Base-by-base conservation (phyloP, 139 green algal species). In the Picochlorum sp. region DNA sequence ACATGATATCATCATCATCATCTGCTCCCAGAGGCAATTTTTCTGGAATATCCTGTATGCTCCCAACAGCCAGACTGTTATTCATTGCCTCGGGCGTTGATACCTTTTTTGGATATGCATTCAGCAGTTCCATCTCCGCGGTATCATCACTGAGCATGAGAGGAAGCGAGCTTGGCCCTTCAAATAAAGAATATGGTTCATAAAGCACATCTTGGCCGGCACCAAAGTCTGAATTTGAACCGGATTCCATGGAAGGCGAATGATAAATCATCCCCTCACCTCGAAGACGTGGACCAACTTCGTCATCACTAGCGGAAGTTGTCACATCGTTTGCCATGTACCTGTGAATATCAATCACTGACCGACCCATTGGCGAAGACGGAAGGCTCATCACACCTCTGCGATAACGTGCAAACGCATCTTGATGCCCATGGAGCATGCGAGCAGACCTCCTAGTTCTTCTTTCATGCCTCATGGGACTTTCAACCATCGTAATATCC, bases 261-360 rank as follows among this genome's bases (percentile, higher is more conserved):
- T n/a, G n/a, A n/a, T n/a, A n/a, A n/a, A n/a, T n/a, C n/a, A n/a
- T n/a, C n/a, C n/a, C n/a, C n/a, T n/a, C n/a, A n/a, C n/a, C n/a
- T n/a, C n/a, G n/a, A n/a, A n/a, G n/a, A n/a, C n/a, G n/a, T n/a
- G 47, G 10, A 18, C 47, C 47, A 55, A 28, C 52, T 28, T 44
- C 35, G 24, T 59, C 52, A 36, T 59, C 52, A 1, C 20, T 36
- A 51, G 52, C 52, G 26, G 52, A 59, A 3, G 52, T 59, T 18
- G 52, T 43, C 16, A 30, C 22, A 16, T 59, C 52, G 26, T 59
- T 28, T 14, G 22, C 52, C 33, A 59, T 28, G n/a, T 59, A 50
- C 24, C 24, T 44, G 52, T 59, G 20, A n/a, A 59, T 59, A 6
- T 59, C 52, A 20, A 59, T 28, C 7, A 59, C 52, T 13, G 52